Evolutionary conservation across 2,329 filamentous ascomycete genomes (phyloP), one percentile per base, ranked within the genome.

Genomic region (Trichophyton rubrum): DNA sequence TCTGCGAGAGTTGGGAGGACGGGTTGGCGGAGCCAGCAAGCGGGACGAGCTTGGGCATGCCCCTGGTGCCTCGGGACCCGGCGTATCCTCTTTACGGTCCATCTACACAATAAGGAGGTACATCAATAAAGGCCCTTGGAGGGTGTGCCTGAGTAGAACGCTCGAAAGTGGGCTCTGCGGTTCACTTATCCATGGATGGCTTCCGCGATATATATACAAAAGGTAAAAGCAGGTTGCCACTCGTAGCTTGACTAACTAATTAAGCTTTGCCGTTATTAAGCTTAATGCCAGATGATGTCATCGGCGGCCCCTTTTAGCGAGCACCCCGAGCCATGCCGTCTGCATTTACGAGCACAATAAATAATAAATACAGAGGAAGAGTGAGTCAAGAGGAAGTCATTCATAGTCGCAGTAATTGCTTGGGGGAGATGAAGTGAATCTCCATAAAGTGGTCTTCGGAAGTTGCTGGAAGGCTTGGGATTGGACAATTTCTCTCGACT

Each of bases 1-100:
- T 27, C 64, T 58, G 40, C 62, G 64, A 35, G 58, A 55, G 53
- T 22, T 56, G 40, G 30, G 45, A 20, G 35, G 24, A 13, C 40
- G 13, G 13, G 15, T 35, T 20, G 15, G 51, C 27, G 27, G 15
- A n/a, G 11, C 13, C 51, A 35, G 27, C 51, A 27, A 5, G 22
- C 51, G 51, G 13, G 51, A 55, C 30, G 27, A 35, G 13, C 51
- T 55, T 5, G 51, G 30, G n/a, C n/a, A 27, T 17, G 27, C 11
- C 15, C 9, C 27, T 35, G 51, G 51, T 15, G 51, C 27, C 3
- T 55, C 51, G 8, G 51, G 7, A 27, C 27, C 51, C 3, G 27
- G 27, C 20, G 27, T 9, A 3, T 15, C 33, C 51, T 55, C 51
- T 55, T 35, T 35, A 2, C 24, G 27, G 33, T 55, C 51, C 51